Conservation (phyloP, 2,329 filamentous ascomycete species). For the Pseudogymnoascus sp. region DNA sequence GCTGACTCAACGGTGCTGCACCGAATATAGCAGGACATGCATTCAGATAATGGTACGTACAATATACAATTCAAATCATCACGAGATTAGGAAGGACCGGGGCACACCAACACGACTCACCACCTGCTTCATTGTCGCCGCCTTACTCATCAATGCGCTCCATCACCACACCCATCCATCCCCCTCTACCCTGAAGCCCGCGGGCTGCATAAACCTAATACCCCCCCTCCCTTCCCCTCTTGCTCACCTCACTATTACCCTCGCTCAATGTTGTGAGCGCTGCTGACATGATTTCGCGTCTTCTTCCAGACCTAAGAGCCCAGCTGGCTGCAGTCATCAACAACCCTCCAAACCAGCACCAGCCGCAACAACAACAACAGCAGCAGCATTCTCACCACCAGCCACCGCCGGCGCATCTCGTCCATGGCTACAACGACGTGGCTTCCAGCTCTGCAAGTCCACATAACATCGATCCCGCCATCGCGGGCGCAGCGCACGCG, state of each 20-base stretch:
- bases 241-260: background rate
- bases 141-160: background rate
- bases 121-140: background rate
- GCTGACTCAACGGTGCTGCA: conserved; percentile 8
- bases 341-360: conserved; percentile 10
- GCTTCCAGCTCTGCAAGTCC: conserved; percentile 26
- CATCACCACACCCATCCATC: background rate
- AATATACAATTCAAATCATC: background rate
- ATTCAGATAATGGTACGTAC: conserved; percentile 12
- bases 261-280: background rate
- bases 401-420: conserved; percentile 12
- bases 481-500: conserved; percentile 20
- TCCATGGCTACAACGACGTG: conserved; percentile 28
- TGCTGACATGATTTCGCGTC: conserved; percentile 26
- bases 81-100: background rate
- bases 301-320: conserved; percentile 27
- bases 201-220: background rate
- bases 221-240: background rate
- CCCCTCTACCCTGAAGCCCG: background rate
- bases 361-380: conserved; percentile 15
- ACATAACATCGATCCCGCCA: conserved; percentile 30
- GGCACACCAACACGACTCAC: background rate
- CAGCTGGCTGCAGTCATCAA: conserved; percentile 28
- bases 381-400: conserved; percentile 15
- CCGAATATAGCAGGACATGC: conserved; percentile 10